Evolutionary conservation across 2,329 filamentous ascomycete species (phyloP), one percentile per base, ranked within the genome.

Genomic region (Ophiognomonia clavigignenti-juglandacearum): DNA sequence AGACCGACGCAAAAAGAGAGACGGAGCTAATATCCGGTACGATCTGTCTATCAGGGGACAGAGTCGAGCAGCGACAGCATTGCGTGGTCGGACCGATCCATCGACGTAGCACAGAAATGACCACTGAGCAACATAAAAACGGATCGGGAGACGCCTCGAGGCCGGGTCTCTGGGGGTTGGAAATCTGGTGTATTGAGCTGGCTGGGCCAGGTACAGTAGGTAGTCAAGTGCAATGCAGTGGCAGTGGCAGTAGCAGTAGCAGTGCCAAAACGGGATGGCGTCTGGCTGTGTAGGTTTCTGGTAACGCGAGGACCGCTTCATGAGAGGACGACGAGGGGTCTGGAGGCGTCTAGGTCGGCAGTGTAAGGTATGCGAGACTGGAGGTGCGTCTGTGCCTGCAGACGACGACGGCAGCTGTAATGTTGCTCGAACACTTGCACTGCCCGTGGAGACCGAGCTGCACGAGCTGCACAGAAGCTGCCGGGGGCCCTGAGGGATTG

Each of bases 301-400:
- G 46, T 31, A 27, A 42, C 37, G 42, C 29, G 40, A 23, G 35
- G 32, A 47, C n/a, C n/a, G 45, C 45, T 42, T 38, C 43, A 24
- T 27, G 35, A 41, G 23, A 34, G 32, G 43, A 31, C 38, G 50
- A 47, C 27, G 43, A 42, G 31, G n/a, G 48, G 44, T 50, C 37
- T 43, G 32, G 47, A 40, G 41, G 47, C 40, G 44, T 45, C 60
- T 63, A 60, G 58, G 38, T 46, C 42, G 44, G 46, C 43, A 49
- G 42, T 43, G 45, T 34, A 45, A 52, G 42, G 50, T 48, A 49
- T 49, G 49, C 42, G 44, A 31, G 46, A 26, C 24, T 26, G 24
- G 24, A 42, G 54, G 53, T 58, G 55, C 54, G 54, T 54, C 53
- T 54, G 56, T 54, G 23, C 34, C 35, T 45, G 51, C 47, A 47